A percentile compares a stretch with the other conserved stretches of the same genome.
Evolutionary conservation across 2,329 filamentous ascomycete genomes (phyloP).

Genomic region (Curvularia sp.): DNA sequence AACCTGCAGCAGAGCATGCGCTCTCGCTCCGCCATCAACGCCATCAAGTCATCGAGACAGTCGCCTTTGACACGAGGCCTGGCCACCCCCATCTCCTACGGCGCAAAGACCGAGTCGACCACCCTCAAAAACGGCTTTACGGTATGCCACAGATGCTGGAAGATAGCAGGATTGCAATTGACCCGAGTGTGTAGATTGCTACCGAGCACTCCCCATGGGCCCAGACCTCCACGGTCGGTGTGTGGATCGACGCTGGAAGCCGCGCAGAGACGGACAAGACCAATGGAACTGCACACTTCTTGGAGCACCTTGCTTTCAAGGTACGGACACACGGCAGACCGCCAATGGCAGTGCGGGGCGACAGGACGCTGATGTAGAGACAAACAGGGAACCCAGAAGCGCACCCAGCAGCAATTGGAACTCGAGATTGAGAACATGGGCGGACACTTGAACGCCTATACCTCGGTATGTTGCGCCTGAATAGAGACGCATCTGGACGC

Average conservation of each 20-base stretch:
- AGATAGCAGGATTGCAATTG: constrained; percentile 39
- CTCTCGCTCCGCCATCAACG: constrained; percentile 82
- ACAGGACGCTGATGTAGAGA: constrained; percentile 34
- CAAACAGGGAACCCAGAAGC: constrained; percentile 82
- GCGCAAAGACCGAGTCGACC: constrained; percentile 90
- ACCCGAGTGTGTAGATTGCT: constrained; percentile 72
- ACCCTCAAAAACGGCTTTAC: constrained; percentile 98
- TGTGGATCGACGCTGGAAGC: constrained; percentile 99
- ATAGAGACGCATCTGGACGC: constrained; percentile 12
- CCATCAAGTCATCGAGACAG: constrained; percentile 60
- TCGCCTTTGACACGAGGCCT: constrained; percentile 83
- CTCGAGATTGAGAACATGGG: constrained; percentile 99
- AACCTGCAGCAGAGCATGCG: constrained; percentile 91
- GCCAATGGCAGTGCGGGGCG: constrained; percentile 13
- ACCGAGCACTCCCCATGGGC: constrained; percentile 98
- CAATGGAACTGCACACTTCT: constrained; percentile 99
- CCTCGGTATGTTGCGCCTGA: constrained; percentile 72
- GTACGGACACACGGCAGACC: constrained; percentile 57
- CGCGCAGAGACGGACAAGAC: constrained; percentile 97
- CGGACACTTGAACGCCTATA: constrained; percentile 98
- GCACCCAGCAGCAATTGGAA: constrained; percentile 96
- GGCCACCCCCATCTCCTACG: constrained; percentile 77
- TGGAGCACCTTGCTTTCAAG: constrained; percentile 99
- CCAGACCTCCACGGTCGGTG: constrained; percentile 96
- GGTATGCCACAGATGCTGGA: constrained; percentile 59